phyloP scores from a whole-genome alignment of 108 stramenopile species.

The Fistulifera solaris region DNA sequence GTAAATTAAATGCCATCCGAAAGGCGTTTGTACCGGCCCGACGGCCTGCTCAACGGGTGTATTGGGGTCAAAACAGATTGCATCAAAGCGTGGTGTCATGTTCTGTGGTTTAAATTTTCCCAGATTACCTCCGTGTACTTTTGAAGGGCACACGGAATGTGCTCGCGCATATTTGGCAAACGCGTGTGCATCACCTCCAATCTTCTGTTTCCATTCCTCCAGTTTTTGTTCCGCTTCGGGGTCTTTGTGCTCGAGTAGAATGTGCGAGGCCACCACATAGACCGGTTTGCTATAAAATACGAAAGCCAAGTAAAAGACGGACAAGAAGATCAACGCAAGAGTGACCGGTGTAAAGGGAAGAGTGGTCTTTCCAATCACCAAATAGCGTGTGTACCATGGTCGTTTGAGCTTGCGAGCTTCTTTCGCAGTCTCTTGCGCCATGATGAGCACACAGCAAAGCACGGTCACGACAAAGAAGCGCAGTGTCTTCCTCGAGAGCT shows the following conservation, averaged over 20 bases:
- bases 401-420: not conserved
- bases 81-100: slow-evolving; percentile 75
- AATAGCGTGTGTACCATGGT: slow-evolving; percentile 4
- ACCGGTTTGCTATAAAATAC: no score
- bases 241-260: slow-evolving; percentile 36
- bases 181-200: slow-evolving; percentile 21
- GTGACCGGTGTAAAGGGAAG: not conserved
- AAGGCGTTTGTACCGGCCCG: slow-evolving; percentile 50
- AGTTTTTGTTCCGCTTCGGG: slow-evolving; percentile 35
- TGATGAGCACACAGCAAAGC: not conserved
- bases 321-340: not conserved
- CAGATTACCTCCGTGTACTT: slow-evolving; percentile 40
- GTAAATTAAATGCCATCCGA: slow-evolving; percentile 58
- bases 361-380: not conserved
- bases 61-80: slow-evolving; percentile 45
- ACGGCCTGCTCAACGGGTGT: slow-evolving; percentile 27
- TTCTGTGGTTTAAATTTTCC: slow-evolving; percentile 60
- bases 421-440: not conserved
- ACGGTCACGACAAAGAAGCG: no score
- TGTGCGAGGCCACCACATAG: slow-evolving; percentile 30
- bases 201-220: slow-evolving; percentile 37
- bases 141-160: slow-evolving; percentile 58
- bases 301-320: not conserved
- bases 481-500: no score
- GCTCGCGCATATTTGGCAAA: slow-evolving; percentile 49